Conservation (phyloP, 2,329 filamentous ascomycete genomes). For the Amauroascus verrucosus region DNA sequence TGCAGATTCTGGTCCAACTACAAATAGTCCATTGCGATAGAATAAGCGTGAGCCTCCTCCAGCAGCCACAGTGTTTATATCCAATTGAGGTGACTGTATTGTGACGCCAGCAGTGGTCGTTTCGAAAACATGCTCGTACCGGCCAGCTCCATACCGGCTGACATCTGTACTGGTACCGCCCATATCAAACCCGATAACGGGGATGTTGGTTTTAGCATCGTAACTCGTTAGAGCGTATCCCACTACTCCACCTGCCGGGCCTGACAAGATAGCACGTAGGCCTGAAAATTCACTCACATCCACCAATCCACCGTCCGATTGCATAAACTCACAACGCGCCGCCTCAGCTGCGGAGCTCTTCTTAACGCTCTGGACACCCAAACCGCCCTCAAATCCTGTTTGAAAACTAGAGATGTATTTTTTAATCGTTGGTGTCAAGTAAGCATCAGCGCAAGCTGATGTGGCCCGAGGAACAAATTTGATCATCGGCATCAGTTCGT, state of each 20-base stretch:
- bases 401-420: slow-evolving; percentile 71
- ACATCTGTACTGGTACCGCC: slow-evolving; percentile 85
- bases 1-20: slow-evolving; percentile 81
- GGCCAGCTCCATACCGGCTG: slow-evolving; percentile 68
- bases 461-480: slow-evolving; percentile 67
- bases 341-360: slow-evolving; percentile 54
- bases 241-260: slow-evolving; percentile 85
- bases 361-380: slow-evolving; percentile 66
- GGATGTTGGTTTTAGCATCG: slow-evolving; percentile 64
- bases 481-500: slow-evolving; percentile 81
- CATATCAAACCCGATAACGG: slow-evolving; percentile 91
- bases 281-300: slow-evolving; percentile 57
- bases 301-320: slow-evolving; percentile 63
- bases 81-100: slow-evolving; percentile 76
- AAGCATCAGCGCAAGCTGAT: slow-evolving; percentile 69
- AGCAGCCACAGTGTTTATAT: slow-evolving; percentile 85
- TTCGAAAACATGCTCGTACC: slow-evolving; percentile 86
- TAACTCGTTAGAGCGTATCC: slow-evolving; percentile 85
- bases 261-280: slow-evolving; percentile 73
- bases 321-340: slow-evolving; percentile 87
- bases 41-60: slow-evolving; percentile 62
- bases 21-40: slow-evolving; percentile 64
- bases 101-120: slow-evolving; percentile 83
- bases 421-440: slow-evolving; percentile 67
- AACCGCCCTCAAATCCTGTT: slow-evolving; percentile 66